Evolutionary conservation across 345 rosid genomes (phyloP).

Genomic region (Populus davidiana): DNA sequence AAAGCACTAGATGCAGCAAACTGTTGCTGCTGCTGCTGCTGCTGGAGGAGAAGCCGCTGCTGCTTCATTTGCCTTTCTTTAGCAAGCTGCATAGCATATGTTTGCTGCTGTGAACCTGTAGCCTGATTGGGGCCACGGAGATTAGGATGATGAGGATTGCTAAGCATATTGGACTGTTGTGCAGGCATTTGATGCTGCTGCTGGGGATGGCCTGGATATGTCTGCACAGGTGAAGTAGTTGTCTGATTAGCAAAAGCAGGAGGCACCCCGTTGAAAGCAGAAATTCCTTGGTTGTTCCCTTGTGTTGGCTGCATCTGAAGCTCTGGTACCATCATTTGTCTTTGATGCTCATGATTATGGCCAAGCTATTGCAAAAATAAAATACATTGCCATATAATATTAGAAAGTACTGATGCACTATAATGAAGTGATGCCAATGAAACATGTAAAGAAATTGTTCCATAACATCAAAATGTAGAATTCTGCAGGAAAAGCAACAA

Average conservation of each 20-base stretch:
- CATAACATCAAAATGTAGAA: not conserved
- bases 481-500: not conserved
- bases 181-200: slow-evolving; percentile 56
- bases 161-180: slow-evolving; percentile 58
- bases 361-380: slow-evolving; percentile 44
- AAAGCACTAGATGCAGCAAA: slow-evolving; percentile 52
- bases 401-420: not conserved
- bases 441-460: not conserved
- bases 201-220: slow-evolving; percentile 66
- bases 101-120: slow-evolving; percentile 62
- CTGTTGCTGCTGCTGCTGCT: slow-evolving; percentile 52
- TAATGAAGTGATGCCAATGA: not conserved
- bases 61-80: slow-evolving; percentile 70
- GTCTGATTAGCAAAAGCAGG: slow-evolving; percentile 73
- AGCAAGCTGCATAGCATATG: slow-evolving; percentile 54
- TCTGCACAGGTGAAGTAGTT: slow-evolving; percentile 55
- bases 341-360: slow-evolving; percentile 51
- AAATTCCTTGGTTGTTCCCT: slow-evolving; percentile 60
- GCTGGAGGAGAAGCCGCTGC: slow-evolving; percentile 69
- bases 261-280: slow-evolving; percentile 66
- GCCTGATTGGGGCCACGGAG: slow-evolving; percentile 63
- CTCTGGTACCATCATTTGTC: slow-evolving; percentile 57
- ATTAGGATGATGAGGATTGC: slow-evolving; percentile 63
- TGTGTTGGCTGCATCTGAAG: slow-evolving; percentile 73
- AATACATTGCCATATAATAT: slow-evolving; percentile 2